phyloP scores from a whole-genome alignment of 345 rosid species.

The Linum lewisii region DNA sequence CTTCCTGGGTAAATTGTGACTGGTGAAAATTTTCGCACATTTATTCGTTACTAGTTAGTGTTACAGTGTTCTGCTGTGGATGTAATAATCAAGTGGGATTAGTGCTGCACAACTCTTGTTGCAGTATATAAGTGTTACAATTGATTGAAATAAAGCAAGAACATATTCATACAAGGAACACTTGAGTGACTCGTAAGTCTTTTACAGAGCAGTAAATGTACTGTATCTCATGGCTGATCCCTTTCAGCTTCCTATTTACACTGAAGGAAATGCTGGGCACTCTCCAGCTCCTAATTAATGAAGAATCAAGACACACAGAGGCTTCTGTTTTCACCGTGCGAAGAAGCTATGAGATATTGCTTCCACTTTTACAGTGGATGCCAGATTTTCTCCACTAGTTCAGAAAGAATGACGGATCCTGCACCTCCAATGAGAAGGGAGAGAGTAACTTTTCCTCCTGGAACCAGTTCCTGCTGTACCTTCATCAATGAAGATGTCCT shows the following conservation, averaged over 20 bases:
- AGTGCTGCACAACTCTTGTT: too few species aligned
- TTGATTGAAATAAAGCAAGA: too few species aligned
- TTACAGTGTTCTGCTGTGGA: too few species aligned
- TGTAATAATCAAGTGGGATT: too few species aligned
- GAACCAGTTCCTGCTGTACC: constrained; percentile 45
- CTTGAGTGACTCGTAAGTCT: too few species aligned
- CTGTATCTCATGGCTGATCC: too few species aligned
- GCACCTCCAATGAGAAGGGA: constrained; percentile 50
- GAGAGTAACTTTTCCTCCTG: constrained; percentile 67
- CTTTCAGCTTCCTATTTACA: background rate
- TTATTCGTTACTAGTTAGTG: too few species aligned
- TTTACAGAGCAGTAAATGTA: too few species aligned
- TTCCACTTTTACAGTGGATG: constrained; percentile 6
- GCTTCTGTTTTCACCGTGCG: too few species aligned
- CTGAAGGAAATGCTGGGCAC: background rate
- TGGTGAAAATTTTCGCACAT: background rate
- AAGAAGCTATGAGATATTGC: background rate
- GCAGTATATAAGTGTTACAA: too few species aligned
- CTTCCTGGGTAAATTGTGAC: background rate
- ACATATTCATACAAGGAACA: too few species aligned
- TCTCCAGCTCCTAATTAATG: background rate
- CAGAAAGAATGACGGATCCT: constrained; percentile 50
- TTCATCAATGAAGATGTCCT: constrained; percentile 25
- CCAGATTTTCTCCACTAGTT: constrained; percentile 33
- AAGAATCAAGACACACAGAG: too few species aligned